phyloP scores from a whole-genome alignment of 495 filamentous ascomycete genomes.

The Podospora appendiculata region DNA sequence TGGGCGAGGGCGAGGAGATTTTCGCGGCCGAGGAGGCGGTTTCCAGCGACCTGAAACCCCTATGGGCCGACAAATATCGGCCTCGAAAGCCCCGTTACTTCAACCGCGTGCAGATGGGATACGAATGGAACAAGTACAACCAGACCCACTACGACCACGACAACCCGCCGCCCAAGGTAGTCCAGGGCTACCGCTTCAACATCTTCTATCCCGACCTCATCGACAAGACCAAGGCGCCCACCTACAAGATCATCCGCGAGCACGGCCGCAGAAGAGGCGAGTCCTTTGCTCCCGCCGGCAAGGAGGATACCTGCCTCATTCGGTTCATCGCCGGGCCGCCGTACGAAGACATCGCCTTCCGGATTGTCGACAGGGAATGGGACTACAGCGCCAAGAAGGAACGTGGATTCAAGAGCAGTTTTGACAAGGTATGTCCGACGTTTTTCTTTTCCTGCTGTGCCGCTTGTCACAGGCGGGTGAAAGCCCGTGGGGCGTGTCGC shows the following conservation, averaged over 20 bases:
- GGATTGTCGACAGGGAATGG: constrained; percentile 99
- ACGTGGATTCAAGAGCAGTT: constrained; percentile 89
- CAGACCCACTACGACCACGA: constrained; percentile 99
- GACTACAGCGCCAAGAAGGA: constrained; percentile 96
- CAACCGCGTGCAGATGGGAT: constrained; percentile 97
- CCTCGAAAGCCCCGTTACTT: constrained; percentile 95
- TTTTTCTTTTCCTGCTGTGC: constrained; percentile 3
- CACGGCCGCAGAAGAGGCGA: constrained; percentile 81
- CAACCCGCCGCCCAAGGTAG: constrained; percentile 94
- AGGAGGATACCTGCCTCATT: constrained; percentile 96
- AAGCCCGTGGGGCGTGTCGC: neutral
- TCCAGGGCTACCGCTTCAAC: constrained; percentile 99
- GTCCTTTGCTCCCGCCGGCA: constrained; percentile 89
- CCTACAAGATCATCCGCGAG: constrained; percentile 90
- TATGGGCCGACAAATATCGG: constrained; percentile 85
- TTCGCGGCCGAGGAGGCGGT: constrained; percentile 88
- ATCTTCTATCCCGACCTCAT: constrained; percentile 99
- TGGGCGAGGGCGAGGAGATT: constrained; percentile 92
- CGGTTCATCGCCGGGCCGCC: constrained; percentile 92
- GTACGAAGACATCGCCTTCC: constrained; percentile 95
- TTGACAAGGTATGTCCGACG: constrained; percentile 71
- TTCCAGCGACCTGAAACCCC: constrained; percentile 51
- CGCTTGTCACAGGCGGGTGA: neutral
- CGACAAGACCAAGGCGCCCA: constrained; percentile 88
- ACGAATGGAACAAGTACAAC: constrained; percentile 99